Conservation (phyloP, 768 basidiomycete genomes). For the Coprinopsis strossmayeri region DNA sequence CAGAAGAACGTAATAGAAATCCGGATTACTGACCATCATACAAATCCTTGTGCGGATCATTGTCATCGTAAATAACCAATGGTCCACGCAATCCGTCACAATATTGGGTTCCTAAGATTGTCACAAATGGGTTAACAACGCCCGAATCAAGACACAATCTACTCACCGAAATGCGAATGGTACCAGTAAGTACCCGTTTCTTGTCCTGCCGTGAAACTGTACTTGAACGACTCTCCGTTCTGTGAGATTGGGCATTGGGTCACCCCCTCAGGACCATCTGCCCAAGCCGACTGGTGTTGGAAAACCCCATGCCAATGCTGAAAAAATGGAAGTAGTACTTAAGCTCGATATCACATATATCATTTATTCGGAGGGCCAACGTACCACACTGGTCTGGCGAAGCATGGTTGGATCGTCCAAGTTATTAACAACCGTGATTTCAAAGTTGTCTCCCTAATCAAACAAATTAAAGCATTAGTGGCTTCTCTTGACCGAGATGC, state of each 20-base stretch:
- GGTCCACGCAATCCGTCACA: slow-evolving; percentile 51
- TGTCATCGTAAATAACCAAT: slow-evolving; percentile 37
- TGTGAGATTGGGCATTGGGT: slow-evolving; percentile 43
- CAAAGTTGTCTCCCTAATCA: slow-evolving; percentile 28
- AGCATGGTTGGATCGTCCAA: slow-evolving; percentile 32
- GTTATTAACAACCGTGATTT: slow-evolving; percentile 37
- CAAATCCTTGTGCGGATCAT: slow-evolving; percentile 26
- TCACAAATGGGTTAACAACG: background rate
- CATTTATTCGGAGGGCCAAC: slow-evolving; percentile 5
- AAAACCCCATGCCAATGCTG: slow-evolving; percentile 51
- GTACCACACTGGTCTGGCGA: slow-evolving; percentile 24
- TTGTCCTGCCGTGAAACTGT: slow-evolving; percentile 26
- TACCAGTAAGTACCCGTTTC: slow-evolving; percentile 32
- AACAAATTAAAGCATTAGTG: background rate
- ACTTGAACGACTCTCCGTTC: slow-evolving; percentile 32
- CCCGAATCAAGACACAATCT: background rate
- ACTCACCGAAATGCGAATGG: slow-evolving; percentile 25
- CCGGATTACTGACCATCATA: slow-evolving; percentile 15
- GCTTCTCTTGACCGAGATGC: background rate
- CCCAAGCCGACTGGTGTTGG: slow-evolving; percentile 34
- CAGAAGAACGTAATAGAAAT: background rate
- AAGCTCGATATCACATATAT: background rate
- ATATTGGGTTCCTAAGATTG: slow-evolving; percentile 35
- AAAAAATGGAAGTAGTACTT: background rate
- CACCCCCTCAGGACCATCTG: slow-evolving; percentile 36